Percentiles rank a stretch among this genome's conserved stretches.
Evolutionary conservation across 768 basidiomycete species (phyloP).

Genomic region (Crepidotus variabilis): DNA sequence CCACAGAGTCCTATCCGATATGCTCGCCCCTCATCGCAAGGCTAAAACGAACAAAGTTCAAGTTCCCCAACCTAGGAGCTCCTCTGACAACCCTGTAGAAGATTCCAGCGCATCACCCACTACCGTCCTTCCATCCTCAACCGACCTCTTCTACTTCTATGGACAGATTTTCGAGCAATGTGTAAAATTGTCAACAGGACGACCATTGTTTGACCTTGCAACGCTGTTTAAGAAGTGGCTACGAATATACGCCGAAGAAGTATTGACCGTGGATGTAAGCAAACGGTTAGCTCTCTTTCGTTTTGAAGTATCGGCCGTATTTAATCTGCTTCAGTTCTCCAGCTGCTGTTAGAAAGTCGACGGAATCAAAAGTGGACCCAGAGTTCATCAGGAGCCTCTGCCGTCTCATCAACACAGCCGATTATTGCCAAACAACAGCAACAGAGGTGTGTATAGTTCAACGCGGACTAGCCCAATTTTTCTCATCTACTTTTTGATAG

Average conservation of each 20-base stretch:
- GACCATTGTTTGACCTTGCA: constrained; percentile 78
- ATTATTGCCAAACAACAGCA: constrained; percentile 93
- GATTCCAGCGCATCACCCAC: constrained; percentile 45
- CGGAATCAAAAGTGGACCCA: constrained; percentile 75
- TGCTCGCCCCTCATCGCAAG: constrained; percentile 80
- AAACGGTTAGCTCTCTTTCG: constrained; percentile 54
- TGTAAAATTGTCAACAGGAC: constrained; percentile 82
- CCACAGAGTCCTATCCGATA: constrained; percentile 78
- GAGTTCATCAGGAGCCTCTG: constrained; percentile 79
- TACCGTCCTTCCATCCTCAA: constrained; percentile 88
- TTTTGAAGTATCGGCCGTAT: background rate
- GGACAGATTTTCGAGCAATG: constrained; percentile 94
- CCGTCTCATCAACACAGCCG: constrained; percentile 93
- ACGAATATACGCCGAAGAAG: constrained; percentile 87
- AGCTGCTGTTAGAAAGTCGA: constrained; percentile 58
- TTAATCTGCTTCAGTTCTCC: constrained; percentile 28
- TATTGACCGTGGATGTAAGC: constrained; percentile 59
- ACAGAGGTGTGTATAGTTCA: constrained; percentile 53
- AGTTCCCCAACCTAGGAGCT: constrained; percentile 52
- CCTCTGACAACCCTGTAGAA: constrained; percentile 26
- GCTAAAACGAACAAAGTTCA: constrained; percentile 34
- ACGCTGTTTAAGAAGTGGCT: constrained; percentile 92
- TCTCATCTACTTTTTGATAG: constrained; percentile 32
- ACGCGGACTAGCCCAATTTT: background rate
- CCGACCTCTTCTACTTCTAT: constrained; percentile 97